Base-by-base conservation (phyloP, 179 eudicot species). In the Carnegiea gigantea region DNA sequence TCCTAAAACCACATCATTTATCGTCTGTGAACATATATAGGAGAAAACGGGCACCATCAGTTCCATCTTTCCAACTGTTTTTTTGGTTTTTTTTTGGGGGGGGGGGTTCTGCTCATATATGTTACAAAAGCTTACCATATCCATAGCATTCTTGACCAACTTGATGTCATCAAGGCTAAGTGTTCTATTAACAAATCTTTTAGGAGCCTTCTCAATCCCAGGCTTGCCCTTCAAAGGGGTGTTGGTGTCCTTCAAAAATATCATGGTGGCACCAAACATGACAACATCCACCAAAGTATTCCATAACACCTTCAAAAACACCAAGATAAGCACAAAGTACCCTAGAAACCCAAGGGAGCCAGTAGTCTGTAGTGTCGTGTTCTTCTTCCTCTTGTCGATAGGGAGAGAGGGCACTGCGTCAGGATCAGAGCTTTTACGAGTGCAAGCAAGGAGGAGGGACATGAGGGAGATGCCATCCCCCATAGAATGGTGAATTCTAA, bases 401-500 rank as follows among this genome's bases (percentile, higher is more conserved):
- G 88, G 89, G 14, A 88, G 79, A 11, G 90, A 77, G 6, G 90
- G 90, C 71, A 86, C 21, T 17, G 86, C 78, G 17, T 80, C 71
- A 0, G 89, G 91, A 82, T 94, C 91, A 2, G 89, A 83, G 49
- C 75, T 80, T 73, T 89, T 84, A 13, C 92, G 84, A 5, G 92
- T 84, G 44, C 93, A 90, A 17, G 98, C 93, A 44, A 90, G 86
- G 38, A 90, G 72, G 1, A 94, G 90, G n/a, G 98, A 91, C 46
- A 89, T 88, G 23, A 94, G 86, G 7, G 98, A 94, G 8, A 89
- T 81, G 15, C 98, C 98, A 64, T 93, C 98, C 7, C 98, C 98
- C 10, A 94, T 49, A 0, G 95, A 92, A 73, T 94, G 98, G 81
- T 94, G 97, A 30, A 92, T 59, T 24, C 92, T 87, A 24, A 95